Conservation (phyloP, 2,329 filamentous ascomycete species). For the Daldinia eschscholtzii region DNA sequence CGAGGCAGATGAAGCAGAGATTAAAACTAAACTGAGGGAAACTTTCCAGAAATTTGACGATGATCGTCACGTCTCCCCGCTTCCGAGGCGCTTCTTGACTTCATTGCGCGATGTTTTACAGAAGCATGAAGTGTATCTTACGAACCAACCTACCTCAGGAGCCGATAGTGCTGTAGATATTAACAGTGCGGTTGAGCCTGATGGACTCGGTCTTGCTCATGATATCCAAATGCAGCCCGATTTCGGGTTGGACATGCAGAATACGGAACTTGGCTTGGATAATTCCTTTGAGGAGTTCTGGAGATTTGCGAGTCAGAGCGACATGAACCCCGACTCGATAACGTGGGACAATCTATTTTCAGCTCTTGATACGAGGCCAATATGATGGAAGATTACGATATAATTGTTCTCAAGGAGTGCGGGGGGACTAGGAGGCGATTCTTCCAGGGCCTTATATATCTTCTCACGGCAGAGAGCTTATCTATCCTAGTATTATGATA, state of each 20-base stretch:
- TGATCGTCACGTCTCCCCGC: background rate
- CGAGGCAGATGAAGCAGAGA: constrained; percentile 11
- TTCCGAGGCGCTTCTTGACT: background rate
- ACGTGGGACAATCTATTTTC: constrained; percentile 46
- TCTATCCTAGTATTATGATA: background rate
- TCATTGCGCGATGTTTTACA: background rate
- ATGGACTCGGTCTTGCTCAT: background rate
- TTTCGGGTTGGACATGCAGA: background rate
- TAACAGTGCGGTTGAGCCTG: background rate
- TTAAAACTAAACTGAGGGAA: background rate
- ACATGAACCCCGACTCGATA: constrained; percentile 35
- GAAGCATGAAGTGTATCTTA: constrained; percentile 7
- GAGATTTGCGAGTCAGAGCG: constrained; percentile 37
- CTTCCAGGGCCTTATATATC: background rate
- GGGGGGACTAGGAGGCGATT: too few relatives aligned
- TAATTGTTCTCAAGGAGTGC: background rate
- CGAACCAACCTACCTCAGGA: background rate
- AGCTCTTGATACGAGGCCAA: constrained; percentile 40
- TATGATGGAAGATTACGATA: constrained; percentile 14
- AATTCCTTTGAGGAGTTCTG: constrained; percentile 35
- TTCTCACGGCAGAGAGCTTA: background rate
- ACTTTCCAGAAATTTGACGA: constrained; percentile 8
- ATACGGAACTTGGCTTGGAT: background rate
- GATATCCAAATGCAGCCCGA: background rate
- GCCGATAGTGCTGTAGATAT: background rate